Base-by-base conservation (phyloP, 768 basidiomycete species). In the Kwoniella mangroviensis region DNA sequence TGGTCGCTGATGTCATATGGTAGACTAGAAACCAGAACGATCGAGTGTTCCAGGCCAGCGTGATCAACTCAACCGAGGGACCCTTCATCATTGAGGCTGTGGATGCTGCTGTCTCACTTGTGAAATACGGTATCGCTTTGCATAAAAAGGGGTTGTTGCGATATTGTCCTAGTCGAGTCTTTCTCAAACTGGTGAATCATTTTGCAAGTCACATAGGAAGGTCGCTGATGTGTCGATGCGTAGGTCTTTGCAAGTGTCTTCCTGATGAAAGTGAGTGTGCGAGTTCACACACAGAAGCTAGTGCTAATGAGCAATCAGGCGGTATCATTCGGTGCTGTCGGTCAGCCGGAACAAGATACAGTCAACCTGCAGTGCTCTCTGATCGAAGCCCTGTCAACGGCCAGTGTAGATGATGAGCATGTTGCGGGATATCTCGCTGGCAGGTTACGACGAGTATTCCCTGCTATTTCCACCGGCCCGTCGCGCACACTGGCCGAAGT, bases 241-340 rank as follows among this genome's bases (percentile, higher is more conserved):
- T 26, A 60, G 58, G 58, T 60, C 13, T 60, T 60, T 42, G 58
- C 58, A 9, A 60, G 58, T 22, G 58, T 60, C n/a, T 60, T 60
- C 41, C 21, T 60, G 19, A 60, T 60, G 58, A 60, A 60, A 26
- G 58, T 60, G 41, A 60, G 56, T 58, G 13, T 19, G 13, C 45
- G 13, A 58, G 28, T 13, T 42, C 42, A 42, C 40, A 21, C 6
- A 54, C 21, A 54, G 53, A 22, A 22, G 11, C 12, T 21, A 1
- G 6, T 21, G 53, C 53, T 54, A 54, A 54, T 12, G 17, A 12
- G 19, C 21, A 24, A 15, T 26, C 13, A 60, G 58, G 58, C 58
- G 34, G 58, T 60, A 42, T 60, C 58, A 1, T 60, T 60, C 22
- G 58, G 58, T 19, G 58, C 58, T 9, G 58, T 60, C 11, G 58